Evolutionary conservation across 768 basidiomycete genomes (phyloP).

Genomic region (Crepidotus variabilis): DNA sequence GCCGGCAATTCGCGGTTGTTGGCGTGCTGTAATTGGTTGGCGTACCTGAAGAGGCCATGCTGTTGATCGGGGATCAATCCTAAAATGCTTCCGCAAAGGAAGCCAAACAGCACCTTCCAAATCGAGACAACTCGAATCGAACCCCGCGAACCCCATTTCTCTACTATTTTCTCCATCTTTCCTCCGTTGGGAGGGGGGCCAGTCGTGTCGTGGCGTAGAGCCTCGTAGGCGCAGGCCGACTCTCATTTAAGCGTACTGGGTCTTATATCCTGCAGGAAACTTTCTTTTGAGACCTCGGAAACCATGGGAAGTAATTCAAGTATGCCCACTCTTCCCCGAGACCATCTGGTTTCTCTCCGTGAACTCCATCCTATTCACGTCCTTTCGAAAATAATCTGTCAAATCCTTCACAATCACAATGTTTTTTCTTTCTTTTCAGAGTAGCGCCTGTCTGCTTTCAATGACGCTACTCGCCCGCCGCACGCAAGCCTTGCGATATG

Average conservation of each 20-base stretch:
- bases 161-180: constrained; percentile 13
- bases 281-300: constrained; percentile 16
- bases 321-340: neutral
- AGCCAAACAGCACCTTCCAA: constrained; percentile 7
- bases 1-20: constrained; percentile 35
- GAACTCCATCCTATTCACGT: constrained; percentile 8
- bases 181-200: constrained; percentile 17
- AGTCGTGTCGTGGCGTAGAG: constrained; percentile 34
- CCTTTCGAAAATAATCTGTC: neutral
- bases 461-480: no score
- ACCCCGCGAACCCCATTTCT: constrained; percentile 24
- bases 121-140: constrained; percentile 16
- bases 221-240: constrained; percentile 6
- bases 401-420: neutral
- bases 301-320: constrained; percentile 18
- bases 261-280: constrained; percentile 12
- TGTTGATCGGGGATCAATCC: constrained; percentile 64
- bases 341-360: constrained; percentile 6
- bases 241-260: constrained; percentile 15
- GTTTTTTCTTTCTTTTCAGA: neutral
- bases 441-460: neutral
- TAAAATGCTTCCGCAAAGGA: constrained; percentile 26
- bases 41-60: constrained; percentile 34
- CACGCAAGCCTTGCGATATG: no score
- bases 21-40: constrained; percentile 20